Evolutionary conservation across 2,329 filamentous ascomycete genomes (phyloP), one percentile per base, ranked within the genome.

Genomic region (Tympanopsis confertula): DNA sequence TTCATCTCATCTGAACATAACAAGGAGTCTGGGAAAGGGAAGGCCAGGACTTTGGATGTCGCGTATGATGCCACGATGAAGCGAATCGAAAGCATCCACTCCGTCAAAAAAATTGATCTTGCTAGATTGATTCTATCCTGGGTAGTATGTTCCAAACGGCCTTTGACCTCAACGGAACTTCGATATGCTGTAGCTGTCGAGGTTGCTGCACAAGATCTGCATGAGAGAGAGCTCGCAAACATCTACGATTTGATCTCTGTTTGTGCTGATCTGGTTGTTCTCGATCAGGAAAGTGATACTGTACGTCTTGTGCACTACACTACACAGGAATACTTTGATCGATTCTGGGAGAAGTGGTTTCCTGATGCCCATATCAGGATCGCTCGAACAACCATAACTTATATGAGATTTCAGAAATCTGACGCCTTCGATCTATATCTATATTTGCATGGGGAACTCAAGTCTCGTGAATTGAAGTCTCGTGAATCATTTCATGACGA

Each of bases 291-390:
- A 26, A 42, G 38, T 35, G 24, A 36, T 13, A 41, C 38, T 14
- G 40, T 44, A 19, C 13, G 36, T 1, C 35, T 47, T 3, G 36
- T 42, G 13, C 45, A 50, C 38, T 47, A 45, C 22, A 44, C 49
- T 4, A 41, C 45, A 4, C 39, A 48, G 36, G 41, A 41, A 13
- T 51, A 47, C 30, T 45, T 50, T 38, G 33, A 42, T 10, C 20
- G 35, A 10, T 35, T 40, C 24, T 32, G 40, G 13, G 37, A 43
- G 14, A 35, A 39, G 13, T 39, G 36, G 36, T 41, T 47, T 32
- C 35, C 43, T 3, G 38, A 45, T 35, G 43, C 40, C 18, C 39
- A 46, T 15, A 13, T 30, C 14, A 38, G 38, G 15, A 26, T 49
- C 14, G 43, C 44, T 10, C 32, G 17, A 15, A 33, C 37, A 13